phyloP scores from a whole-genome alignment of 768 basidiomycete genomes.

The Galerina sulciceps region DNA sequence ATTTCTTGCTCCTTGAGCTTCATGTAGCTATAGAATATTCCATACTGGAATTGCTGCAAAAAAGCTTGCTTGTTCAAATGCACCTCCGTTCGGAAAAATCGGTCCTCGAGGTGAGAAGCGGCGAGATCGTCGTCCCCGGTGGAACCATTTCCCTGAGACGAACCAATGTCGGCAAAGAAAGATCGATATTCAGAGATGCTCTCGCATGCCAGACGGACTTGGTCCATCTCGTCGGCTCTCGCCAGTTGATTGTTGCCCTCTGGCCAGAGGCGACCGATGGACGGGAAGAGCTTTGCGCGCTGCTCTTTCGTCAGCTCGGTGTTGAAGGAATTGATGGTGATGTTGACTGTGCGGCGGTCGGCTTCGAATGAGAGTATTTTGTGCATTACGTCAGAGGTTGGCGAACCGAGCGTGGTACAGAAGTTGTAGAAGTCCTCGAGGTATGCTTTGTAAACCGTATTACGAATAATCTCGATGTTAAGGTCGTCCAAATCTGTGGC shows the following conservation, averaged over 20 bases:
- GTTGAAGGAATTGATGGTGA: slow-evolving; percentile 98
- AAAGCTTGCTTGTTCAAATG: slow-evolving; percentile 94
- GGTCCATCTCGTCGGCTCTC: slow-evolving; percentile 93
- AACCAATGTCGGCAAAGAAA: slow-evolving; percentile 75
- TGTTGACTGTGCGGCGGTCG: slow-evolving; percentile 95
- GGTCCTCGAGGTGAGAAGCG: slow-evolving; percentile 81
- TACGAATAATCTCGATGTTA: slow-evolving; percentile 99
- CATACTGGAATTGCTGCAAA: slow-evolving; percentile 95
- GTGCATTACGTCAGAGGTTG: slow-evolving; percentile 92
- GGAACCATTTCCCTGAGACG: slow-evolving; percentile 30
- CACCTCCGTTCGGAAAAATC: slow-evolving; percentile 94
- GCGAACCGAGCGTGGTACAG: slow-evolving; percentile 76
- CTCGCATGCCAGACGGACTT: slow-evolving; percentile 88
- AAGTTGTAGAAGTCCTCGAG: slow-evolving; percentile 96
- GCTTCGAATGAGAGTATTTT: slow-evolving; percentile 94
- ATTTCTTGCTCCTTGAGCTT: slow-evolving; percentile 93
- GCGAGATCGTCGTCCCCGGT: slow-evolving; percentile 44
- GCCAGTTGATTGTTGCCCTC: slow-evolving; percentile 95
- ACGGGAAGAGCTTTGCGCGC: slow-evolving; percentile 91
- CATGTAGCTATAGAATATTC: slow-evolving; percentile 91
- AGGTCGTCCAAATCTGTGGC: slow-evolving; percentile 97
- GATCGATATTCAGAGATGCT: slow-evolving; percentile 86
- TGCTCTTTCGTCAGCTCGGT: slow-evolving; percentile 95
- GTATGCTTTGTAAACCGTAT: slow-evolving; percentile 98
- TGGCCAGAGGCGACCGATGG: slow-evolving; percentile 92